Evolutionary conservation across 371 early-diverging fungal genomes (phyloP), one percentile per base, ranked within the genome.

Genomic region (Rhizopus delemar): DNA sequence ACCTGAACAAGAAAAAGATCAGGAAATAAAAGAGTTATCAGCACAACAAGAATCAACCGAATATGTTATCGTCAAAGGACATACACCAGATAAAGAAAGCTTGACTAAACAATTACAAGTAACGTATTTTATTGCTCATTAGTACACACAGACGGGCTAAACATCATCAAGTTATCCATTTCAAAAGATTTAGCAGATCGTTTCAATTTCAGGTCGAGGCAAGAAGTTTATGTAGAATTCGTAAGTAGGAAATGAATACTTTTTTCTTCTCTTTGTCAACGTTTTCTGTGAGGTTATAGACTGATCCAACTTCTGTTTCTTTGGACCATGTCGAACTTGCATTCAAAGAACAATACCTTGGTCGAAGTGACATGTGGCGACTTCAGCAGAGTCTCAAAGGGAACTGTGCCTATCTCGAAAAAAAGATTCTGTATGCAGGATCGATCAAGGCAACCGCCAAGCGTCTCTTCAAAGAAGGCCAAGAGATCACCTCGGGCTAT

Each of bases 361-460:
- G 94, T 11, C 80, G 96, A 57, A 86, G 89, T 70, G 97, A 96
- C 70, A 95, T 97, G 96, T 95, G 94, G 93, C 72, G 93, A 43
- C 68, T 97, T 28, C 90, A 93, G 64, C 84, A 86, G 50, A 79
- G 80, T 46, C 70, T 98, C 16, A 75, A 78, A 8, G 85, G 86
- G 11, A 84, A 84, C 0, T 86, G 88, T 35, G 88, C 96, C 6
- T 91, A 95, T 73, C 75, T 81, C 9, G 91, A 92, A 33, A 90
- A 94, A 68, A 86, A 88, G 60, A 77, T 95, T 29, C 36, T 83
- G 2, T 88, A 81, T 71, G 75, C 83, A 15, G 86, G 89, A 41
- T 73, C 90, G 16, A 87, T 97, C n/a, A 81, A 91, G 5, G 95
- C 91, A 0, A 88, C 90, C n/a, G 89, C 96, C 5, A 93, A 90